These are phyloP conservation scores for Lophium mytilinum DNA, from an alignment of 495 filamentous ascomycete species.

Conservation along the genomic window DNA sequence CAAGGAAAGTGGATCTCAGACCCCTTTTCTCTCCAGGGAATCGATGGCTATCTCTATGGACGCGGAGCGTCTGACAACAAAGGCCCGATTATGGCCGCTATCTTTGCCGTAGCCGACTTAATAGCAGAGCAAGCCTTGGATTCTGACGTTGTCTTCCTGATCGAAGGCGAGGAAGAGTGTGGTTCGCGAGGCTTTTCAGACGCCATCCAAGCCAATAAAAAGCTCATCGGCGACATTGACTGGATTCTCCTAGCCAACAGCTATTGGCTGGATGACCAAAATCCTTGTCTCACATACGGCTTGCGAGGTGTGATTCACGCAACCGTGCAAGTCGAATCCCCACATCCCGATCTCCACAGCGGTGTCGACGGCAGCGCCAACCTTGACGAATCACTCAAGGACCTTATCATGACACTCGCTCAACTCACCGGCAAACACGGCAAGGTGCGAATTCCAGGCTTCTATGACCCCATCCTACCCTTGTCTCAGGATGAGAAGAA, in stretches of 20 bases:
- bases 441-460: conserved; percentile 58
- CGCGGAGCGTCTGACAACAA: conserved; percentile 96
- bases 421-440: conserved; percentile 66
- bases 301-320: conserved; percentile 92
- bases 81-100: conserved; percentile 82
- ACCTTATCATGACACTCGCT: conserved; percentile 71
- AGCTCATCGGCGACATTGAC: conserved; percentile 80
- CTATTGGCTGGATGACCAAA: conserved; percentile 95
- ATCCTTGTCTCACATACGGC: conserved; percentile 92
- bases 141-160: conserved; percentile 83
- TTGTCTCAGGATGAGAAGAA: conserved; percentile 67
- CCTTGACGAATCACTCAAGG: conserved; percentile 83
- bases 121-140: conserved; percentile 66
- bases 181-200: conserved; percentile 83
- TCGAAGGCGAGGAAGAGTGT: conserved; percentile 95
- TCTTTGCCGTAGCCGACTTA: conserved; percentile 87
- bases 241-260: conserved; percentile 93
- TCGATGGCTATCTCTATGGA: conserved; percentile 93
- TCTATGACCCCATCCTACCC: conserved; percentile 74
- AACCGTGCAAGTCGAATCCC: conserved; percentile 75
- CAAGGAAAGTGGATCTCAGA: conserved; percentile 71
- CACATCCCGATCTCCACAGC: conserved; percentile 83
- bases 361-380: conserved; percentile 88
- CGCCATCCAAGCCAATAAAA: conserved; percentile 66
- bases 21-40: conserved; percentile 75